A percentile compares a stretch with the other conserved stretches of the same genome.
Evolutionary conservation across 129 eudicot species (phyloP).

Genomic region (Chrysanthemum lavandulifolium): DNA sequence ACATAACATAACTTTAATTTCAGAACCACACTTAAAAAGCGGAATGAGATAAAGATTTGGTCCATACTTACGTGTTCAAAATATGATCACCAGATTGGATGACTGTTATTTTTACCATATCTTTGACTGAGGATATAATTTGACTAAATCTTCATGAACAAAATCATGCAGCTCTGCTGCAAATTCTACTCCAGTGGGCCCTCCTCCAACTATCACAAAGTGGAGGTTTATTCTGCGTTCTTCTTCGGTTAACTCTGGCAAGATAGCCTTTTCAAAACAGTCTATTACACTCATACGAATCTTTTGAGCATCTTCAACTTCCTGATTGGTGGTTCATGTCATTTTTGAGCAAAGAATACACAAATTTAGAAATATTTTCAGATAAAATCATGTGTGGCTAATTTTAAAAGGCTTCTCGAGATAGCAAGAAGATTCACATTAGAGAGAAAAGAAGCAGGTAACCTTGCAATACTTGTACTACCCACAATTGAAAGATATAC

Average conservation of each 20-base stretch:
- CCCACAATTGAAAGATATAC: background rate
- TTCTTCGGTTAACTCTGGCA: slow-evolving; percentile 82
- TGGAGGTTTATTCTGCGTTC: slow-evolving; percentile 75
- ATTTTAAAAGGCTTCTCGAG: background rate
- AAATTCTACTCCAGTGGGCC: slow-evolving; percentile 94
- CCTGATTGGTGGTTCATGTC: slow-evolving; percentile 45
- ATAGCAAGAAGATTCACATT: background rate
- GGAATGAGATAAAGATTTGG: slow-evolving; percentile 11
- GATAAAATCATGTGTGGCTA: background rate
- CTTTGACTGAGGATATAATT: slow-evolving; percentile 62
- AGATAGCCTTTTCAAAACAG: slow-evolving; percentile 84
- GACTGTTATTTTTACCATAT: slow-evolving; percentile 61
- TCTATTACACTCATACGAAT: slow-evolving; percentile 83
- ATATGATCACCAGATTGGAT: slow-evolving; percentile 94
- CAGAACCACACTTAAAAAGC: background rate
- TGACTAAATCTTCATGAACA: slow-evolving; percentile 73
- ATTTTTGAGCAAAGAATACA: slow-evolving; percentile 6
- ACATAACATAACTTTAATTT: background rate
- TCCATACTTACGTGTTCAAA: slow-evolving; percentile 65
- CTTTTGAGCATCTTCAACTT: slow-evolving; percentile 93
- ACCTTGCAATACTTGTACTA: background rate
- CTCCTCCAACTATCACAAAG: slow-evolving; percentile 93
- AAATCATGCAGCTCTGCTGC: slow-evolving; percentile 90
- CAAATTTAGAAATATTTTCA: background rate
- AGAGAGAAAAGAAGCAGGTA: background rate